phyloP scores from a whole-genome alignment of 768 basidiomycete genomes.

The Xerocomellus chrysenteron region DNA sequence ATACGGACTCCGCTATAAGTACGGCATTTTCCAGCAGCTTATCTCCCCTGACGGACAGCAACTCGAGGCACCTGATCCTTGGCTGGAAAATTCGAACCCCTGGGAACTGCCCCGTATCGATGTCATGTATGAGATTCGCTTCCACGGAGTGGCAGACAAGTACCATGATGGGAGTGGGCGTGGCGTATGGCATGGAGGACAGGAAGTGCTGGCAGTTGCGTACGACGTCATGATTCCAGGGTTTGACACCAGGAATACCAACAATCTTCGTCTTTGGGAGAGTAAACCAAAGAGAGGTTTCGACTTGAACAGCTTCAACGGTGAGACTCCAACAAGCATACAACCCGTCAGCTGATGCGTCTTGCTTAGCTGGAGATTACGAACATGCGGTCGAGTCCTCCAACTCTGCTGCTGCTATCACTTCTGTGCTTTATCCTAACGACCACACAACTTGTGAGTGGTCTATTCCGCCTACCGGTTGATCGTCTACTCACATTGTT shows the following conservation, averaged over 20 bases:
- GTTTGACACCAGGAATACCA: conserved; percentile 79
- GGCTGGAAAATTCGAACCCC: conserved; percentile 85
- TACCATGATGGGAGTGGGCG: conserved; percentile 56
- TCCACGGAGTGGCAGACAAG: conserved; percentile 83
- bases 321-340: conserved; percentile 35
- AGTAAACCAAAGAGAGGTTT: conserved; percentile 87
- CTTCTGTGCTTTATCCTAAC: conserved; percentile 93
- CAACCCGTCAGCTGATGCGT: not conserved
- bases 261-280: conserved; percentile 87
- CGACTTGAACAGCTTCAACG: conserved; percentile 94
- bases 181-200: conserved; percentile 82
- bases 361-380: conserved; percentile 78
- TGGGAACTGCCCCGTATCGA: conserved; percentile 89
- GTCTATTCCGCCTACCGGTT: not conserved
- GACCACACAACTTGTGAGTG: conserved; percentile 72
- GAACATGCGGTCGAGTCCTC: conserved; percentile 85
- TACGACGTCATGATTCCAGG: conserved; percentile 94
- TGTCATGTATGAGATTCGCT: conserved; percentile 81
- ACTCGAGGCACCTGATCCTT: conserved; percentile 90
- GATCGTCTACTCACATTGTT: not conserved
- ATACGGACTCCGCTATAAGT: conserved; percentile 89
- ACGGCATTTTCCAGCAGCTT: conserved; percentile 94
- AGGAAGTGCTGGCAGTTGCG: conserved; percentile 90
- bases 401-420: conserved; percentile 91
- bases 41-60: conserved; percentile 83